Conservation (phyloP, 805 yeast species). For the Myxozyma vanderwaltii region DNA sequence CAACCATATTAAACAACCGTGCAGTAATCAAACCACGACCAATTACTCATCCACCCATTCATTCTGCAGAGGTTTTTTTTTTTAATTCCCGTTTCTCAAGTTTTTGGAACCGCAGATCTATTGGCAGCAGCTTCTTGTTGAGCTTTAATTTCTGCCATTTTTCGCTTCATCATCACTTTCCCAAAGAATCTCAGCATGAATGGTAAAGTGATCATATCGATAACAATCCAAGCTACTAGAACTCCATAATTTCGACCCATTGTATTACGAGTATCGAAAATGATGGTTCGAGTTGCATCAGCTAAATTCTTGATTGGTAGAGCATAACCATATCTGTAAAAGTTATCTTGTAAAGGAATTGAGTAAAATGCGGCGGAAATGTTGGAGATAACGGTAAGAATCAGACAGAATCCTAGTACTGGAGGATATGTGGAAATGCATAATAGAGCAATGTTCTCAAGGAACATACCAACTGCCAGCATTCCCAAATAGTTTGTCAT, state of each 20-base stretch:
- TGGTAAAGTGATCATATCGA: slow-evolving; percentile 42
- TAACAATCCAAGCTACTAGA: slow-evolving; percentile 60
- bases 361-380: slow-evolving; percentile 71
- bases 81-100: neutral
- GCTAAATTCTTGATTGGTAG: slow-evolving; percentile 69
- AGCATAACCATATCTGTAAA: slow-evolving; percentile 66
- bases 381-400: slow-evolving; percentile 68
- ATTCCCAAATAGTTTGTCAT: slow-evolving; percentile 65
- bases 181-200: slow-evolving; percentile 9
- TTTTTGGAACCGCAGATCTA: neutral
- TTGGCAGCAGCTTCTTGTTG: slow-evolving; percentile 3
- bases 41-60: too few species aligned
- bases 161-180: slow-evolving; percentile 10
- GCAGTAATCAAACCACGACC: too few species aligned
- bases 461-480: slow-evolving; percentile 76
- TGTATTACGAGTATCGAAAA: slow-evolving; percentile 58
- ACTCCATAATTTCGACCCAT: slow-evolving; percentile 65
- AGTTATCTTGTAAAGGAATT: slow-evolving; percentile 56
- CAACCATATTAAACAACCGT: too few species aligned
- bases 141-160: slow-evolving; percentile 11
- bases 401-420: slow-evolving; percentile 67
- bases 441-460: slow-evolving; percentile 63
- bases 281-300: slow-evolving; percentile 61
- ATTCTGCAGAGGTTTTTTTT: neutral
- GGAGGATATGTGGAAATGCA: slow-evolving; percentile 61